Base-by-base conservation (phyloP, 2,329 filamentous ascomycete species). In the Coniochaeta hoffmannii region DNA sequence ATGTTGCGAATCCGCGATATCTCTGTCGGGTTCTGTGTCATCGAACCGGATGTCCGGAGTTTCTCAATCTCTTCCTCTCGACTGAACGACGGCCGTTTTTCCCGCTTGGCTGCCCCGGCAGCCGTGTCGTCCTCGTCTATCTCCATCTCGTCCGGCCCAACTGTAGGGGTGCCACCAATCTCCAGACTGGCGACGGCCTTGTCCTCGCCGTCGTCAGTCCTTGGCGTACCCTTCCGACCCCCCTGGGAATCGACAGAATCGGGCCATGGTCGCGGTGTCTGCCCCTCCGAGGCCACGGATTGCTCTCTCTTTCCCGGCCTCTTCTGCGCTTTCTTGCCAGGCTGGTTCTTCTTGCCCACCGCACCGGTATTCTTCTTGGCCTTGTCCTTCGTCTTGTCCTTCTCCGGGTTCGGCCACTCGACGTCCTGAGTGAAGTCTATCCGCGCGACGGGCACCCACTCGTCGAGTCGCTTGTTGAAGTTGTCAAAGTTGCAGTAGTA, bases 401-500 rank as follows among this genome's bases (percentile, higher is more conserved):
- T 96, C 60, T 96, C 92, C 10, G 91, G 90, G 58, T 86, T 87
- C 19, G 94, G 94, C 92, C 94, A 99, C 73, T 99, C 94, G 55
- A 99, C 94, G 64, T 97, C 92, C 62, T 90, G 86, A 1, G 81
- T 78, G 56, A 99, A 86, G 69, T 97, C 90, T 62, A 99, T 90
- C 34, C 94, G 83, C 34, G 83, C 79, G 30, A 88, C 82, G 1
- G 88, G 80, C 10, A 99, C 86, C 94, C 94, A 99, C 77, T 99
- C 94, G 75, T 82, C 76, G 12, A 83, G 72, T 61, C 78, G 79
- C 72, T 97, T 97, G 74, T 97, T 97, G 82, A 97, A 97, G 66
- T 96, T 95, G 67, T 96, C 90, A 69, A 97, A 97, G 71, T 97
- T 96, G 65, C 96, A 95, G 71, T 97, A 97, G 68, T 93, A 97